These are phyloP conservation scores for Trichoderma harzianum DNA, from an alignment of 2,329 filamentous ascomycete genomes.

Conservation along the genomic window DNA sequence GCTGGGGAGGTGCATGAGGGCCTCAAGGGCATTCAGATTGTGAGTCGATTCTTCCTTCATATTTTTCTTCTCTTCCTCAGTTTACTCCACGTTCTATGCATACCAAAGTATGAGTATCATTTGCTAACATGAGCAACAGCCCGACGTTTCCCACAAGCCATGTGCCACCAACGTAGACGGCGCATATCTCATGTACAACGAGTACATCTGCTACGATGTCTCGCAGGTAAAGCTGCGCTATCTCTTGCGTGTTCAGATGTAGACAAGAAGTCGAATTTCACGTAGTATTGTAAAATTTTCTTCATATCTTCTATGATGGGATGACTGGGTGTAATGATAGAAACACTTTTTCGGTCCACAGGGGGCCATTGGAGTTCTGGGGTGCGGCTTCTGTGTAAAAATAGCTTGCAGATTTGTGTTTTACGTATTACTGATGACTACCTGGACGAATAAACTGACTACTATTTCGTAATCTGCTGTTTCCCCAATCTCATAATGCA, in stretches of 20 bases:
- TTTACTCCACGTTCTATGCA: not conserved
- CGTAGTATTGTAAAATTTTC: not conserved
- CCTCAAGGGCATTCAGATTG: slow-evolving; percentile 68
- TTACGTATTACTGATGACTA: not conserved
- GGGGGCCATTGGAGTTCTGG: not conserved
- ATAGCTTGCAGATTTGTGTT: not conserved
- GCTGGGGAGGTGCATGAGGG: slow-evolving; percentile 61
- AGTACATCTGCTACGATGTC: slow-evolving; percentile 70
- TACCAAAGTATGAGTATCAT: not conserved
- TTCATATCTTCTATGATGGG: not conserved
- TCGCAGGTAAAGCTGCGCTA: slow-evolving; percentile 69
- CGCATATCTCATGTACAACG: slow-evolving; percentile 62
- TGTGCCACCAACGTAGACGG: slow-evolving; percentile 44
- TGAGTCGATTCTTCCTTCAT: slow-evolving; percentile 36
- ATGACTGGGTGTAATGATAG: not conserved
- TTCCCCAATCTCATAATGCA: not conserved
- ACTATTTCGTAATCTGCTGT: not conserved
- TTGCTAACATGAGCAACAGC: slow-evolving; percentile 34
- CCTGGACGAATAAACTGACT: not conserved
- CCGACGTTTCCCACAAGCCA: slow-evolving; percentile 46
- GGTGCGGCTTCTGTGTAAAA: not conserved
- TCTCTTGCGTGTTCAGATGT: slow-evolving; percentile 60
- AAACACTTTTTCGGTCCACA: not conserved
- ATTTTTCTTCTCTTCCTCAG: not conserved
- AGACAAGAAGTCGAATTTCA: not conserved